Evolutionary conservation across 2,329 filamentous ascomycete species (phyloP).

Genomic region (Fonsecaea pugnacius): DNA sequence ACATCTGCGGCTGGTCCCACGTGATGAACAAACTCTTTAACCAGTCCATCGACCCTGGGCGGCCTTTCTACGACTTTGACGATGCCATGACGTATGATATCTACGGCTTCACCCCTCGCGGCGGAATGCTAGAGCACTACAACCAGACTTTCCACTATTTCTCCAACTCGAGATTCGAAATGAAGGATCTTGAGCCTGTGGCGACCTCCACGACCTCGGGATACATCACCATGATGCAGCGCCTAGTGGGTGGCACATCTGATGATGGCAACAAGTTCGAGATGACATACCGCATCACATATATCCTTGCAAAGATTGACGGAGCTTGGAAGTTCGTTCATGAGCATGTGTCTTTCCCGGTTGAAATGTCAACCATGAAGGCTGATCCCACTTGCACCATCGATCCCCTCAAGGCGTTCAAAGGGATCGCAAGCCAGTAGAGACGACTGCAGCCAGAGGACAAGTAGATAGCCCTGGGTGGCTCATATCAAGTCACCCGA

Average conservation of each 20-base stretch:
- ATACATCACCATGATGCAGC: slow-evolving; percentile 10
- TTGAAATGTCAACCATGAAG: slow-evolving; percentile 8
- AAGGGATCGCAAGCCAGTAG: slow-evolving; percentile 25
- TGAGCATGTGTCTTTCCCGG: slow-evolving; percentile 19
- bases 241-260: slow-evolving; percentile 2
- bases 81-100: slow-evolving; percentile 15
- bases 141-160: slow-evolving; percentile 11
- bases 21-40: slow-evolving; percentile 13
- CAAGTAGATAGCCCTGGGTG: too few species aligned
- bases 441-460: not conserved
- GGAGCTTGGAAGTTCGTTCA: slow-evolving; percentile 16
- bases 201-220: slow-evolving; percentile 13
- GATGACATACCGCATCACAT: slow-evolving; percentile 17
- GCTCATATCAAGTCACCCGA: too few species aligned
- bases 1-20: slow-evolving; percentile 9
- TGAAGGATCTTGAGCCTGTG: slow-evolving; percentile 14
- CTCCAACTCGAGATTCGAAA: slow-evolving; percentile 11
- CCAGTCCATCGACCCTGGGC: slow-evolving; percentile 6
- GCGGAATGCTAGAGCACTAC: slow-evolving; percentile 10
- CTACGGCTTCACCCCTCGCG: slow-evolving; percentile 7
- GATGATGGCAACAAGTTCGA: slow-evolving; percentile 12
- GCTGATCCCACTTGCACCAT: slow-evolving; percentile 11
- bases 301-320: slow-evolving; percentile 8
- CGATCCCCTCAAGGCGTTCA: slow-evolving; percentile 37
- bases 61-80: slow-evolving; percentile 12